Base-by-base conservation (phyloP, 768 basidiomycete species). In the Amanita phalloides region DNA sequence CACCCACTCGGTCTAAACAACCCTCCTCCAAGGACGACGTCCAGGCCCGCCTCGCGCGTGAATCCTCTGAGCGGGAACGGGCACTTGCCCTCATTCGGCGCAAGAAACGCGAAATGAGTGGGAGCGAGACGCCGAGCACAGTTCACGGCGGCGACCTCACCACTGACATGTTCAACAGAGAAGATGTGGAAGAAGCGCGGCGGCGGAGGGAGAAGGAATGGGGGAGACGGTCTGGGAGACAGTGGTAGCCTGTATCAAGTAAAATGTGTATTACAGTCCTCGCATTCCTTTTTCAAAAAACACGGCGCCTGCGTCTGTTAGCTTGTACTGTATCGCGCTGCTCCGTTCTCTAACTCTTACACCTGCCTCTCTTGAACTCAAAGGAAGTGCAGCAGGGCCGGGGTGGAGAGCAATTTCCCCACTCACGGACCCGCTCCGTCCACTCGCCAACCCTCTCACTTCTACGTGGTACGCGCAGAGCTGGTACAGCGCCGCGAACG, bases 271-370 rank as follows among this genome's bases (percentile, higher is more conserved):
- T 32, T 32, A 90, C 78, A 1, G 76, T 81, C 30, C 72, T 11
- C 79, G 78, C 11, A 80, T 90, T 3, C 88, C 88, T 54, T 81
- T 77, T 53, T 82, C 77, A 59, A 91, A 90, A 67, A 82, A 90
- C 0, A 77, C 65, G 2, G 78, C 77, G 2, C 81, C 75, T 6
- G 68, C 64, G 55, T 90, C 89, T 11, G 80, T 79, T 54, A 90
- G 65, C 44, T 80, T 71, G 62, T 90, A 91, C 54, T 89, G 86
- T 7, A 87, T 55, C 0, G 86, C 84, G 1, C 68, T 61, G 46
- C 68, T 72, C 48, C 86, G 71, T 3, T 76, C 66, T 35, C 84
- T 72, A 13, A 72, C 58, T 32, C 63, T 73, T 54, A 72, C 66
- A 26, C 55, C 66, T 9, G 32, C 32, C 32, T 32, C 32, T 32